Percentiles rank a stretch among this genome's conserved stretches.
phyloP scores from a whole-genome alignment of 1,284 basidiomycete genomes.

The Sutorius eximius region DNA sequence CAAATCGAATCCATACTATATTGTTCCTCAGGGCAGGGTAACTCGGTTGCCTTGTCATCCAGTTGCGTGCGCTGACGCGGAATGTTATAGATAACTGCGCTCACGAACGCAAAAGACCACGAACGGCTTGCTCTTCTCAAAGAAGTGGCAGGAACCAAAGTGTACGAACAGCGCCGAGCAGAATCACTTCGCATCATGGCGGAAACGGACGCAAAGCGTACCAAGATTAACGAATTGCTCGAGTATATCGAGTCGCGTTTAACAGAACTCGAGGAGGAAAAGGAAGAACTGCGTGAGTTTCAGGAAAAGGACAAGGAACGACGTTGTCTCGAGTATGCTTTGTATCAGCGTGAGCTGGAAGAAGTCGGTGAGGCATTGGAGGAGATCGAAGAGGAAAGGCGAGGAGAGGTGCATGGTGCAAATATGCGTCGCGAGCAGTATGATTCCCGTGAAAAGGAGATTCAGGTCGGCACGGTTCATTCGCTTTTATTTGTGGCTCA shows the following conservation, averaged over 20 bases:
- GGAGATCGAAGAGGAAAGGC: conserved; percentile 80
- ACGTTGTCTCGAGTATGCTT: conserved; percentile 91
- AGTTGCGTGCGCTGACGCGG: conserved; percentile 6
- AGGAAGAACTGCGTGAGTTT: conserved; percentile 96
- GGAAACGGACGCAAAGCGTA: conserved; percentile 90
- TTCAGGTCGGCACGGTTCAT: conserved; percentile 55
- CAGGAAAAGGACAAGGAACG: conserved; percentile 95
- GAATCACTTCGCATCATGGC: conserved; percentile 96
- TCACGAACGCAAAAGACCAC: conserved; percentile 97
- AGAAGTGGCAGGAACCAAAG: conserved; percentile 97
- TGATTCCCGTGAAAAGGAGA: conserved; percentile 80
- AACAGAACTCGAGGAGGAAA: conserved; percentile 93
- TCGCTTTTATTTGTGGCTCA: conserved; percentile 2
- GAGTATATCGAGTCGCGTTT: conserved; percentile 90
- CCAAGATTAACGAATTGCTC: conserved; percentile 89
- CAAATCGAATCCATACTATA: conserved; percentile 97
- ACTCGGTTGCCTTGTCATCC: conserved; percentile 32
- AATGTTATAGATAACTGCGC: conserved; percentile 76
- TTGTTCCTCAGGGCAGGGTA: conserved; percentile 96
- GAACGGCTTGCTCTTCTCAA: conserved; percentile 93
- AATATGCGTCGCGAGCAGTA: conserved; percentile 82
- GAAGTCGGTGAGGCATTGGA: conserved; percentile 86
- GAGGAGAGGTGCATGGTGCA: conserved; percentile 79
- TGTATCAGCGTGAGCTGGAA: conserved; percentile 88
- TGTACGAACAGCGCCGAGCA: conserved; percentile 92